Evolutionary conservation across 352 stramenopile species (phyloP), one percentile per base, ranked within the genome.

Genomic region (Blastocystis sp.): DNA sequence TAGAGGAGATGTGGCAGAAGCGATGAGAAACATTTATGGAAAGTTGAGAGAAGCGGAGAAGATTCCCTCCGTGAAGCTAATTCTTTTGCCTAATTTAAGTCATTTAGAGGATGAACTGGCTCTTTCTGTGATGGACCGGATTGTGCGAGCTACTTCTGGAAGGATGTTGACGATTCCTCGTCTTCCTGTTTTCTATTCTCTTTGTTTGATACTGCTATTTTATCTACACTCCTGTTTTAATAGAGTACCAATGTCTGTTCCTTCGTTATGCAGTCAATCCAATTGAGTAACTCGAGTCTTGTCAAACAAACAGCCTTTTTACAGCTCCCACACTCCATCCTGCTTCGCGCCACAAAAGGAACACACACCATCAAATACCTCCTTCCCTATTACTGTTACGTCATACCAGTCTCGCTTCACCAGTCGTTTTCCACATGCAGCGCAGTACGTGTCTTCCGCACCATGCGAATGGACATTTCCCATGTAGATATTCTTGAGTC

Each of bases 31-130:
- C 68, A 94, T 97, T 69, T 97, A 96, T 41, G 93, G 94, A 76
- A 91, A 92, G 54, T 70, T 97, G 90, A 93, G 94, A 50, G 95
- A 93, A 93, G 92, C 93, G 0, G 94, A 97, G 89, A 93, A 91
- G 68, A 91, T 96, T 13, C 84, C 91, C 0, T 92, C 88, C 26
- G 94, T 94, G 37, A 90, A 76, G 45, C 64, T 90, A 39, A 90
- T 91, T 55, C 61, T 91, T 3, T n/a, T 91, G 37, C 68, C 75
- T 13, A 59, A 88, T 23, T 54, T 87, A 29, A 56, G 84, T 15
- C 23, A 29, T 41, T 34, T 56, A 47, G 37, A 70, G 29, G 76
- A 76, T 20, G 75, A 90, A 11, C 54, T 89, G 37, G 88, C 90
- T 41, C 68, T 66, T 2, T 80, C 90, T 2, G 87, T 91, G 68